Base-by-base conservation (phyloP, 2,329 filamentous ascomycete genomes). In the Myrmaecium sp. region DNA sequence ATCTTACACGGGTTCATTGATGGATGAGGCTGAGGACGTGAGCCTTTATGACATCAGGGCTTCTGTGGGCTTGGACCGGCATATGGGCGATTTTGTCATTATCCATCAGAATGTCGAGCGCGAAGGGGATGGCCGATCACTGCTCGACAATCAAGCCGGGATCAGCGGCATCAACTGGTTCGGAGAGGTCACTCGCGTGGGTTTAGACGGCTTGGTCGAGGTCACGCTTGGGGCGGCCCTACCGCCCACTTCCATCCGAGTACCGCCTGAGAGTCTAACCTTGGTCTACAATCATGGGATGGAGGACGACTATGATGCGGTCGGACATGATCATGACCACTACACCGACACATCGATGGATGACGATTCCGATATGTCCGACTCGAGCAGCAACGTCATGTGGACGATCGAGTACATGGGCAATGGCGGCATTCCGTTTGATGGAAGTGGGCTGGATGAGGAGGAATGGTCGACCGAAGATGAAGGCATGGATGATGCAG, bases 1-100 rank as follows among this genome's bases (percentile, higher is more conserved):
- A 5, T 59, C 54, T 5, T 44, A 37, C 1, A 54, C 58, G 15
- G 62, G 62, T 3, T 37, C 41, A 4, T 47, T 66, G 2, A 33
- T 39, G 11, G 49, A 57, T 14, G 33, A 37, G 5, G 38, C 50
- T 16, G 60, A 66, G 35, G 59, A 68, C 21, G 55, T 70, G 14
- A 70, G 66, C 30, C 39, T 71, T 21, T 72, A 72, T 40, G 68
- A 73, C 33, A 58, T 72, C 18, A 52, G 54, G 29, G 55, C 55
- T 2, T 59, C 60, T 18, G 51, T 54, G n/a, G 53, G 52, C 5
- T 35, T 71, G 25, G 58, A 55, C 20, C 55, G 60, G 20, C 47
- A 55, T 21, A 47, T 59, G 32, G 60, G 60, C 5, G 65, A 70
- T 38, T 59, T 66, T 29, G 66, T 69, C 2, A 40, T 69, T 7